phyloP scores from a whole-genome alignment of 108 stramenopile genomes.

The Cyclotella cryptica region DNA sequence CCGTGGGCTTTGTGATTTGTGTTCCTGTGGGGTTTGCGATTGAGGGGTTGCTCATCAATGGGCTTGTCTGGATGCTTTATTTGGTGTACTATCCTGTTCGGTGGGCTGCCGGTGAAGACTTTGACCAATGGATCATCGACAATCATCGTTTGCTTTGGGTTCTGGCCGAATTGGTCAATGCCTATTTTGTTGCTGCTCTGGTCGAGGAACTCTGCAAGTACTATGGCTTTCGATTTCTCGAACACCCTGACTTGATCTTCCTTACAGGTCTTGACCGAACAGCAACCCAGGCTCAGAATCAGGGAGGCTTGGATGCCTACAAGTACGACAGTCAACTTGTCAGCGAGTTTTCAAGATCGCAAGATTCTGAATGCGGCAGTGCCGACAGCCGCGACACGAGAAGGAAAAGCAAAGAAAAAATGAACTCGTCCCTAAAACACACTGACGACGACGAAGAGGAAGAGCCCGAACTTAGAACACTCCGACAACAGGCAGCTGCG shows the following conservation, averaged over 20 bases:
- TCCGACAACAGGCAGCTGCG: conserved; percentile 86
- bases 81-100: conserved; percentile 51
- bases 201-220: conserved; percentile 91
- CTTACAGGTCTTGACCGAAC: conserved; percentile 79
- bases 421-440: conserved; percentile 5
- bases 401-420: conserved; percentile 7
- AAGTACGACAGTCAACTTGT: conserved; percentile 61
- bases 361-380: conserved; percentile 50
- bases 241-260: conserved; percentile 88
- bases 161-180: conserved; percentile 76
- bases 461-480: conserved; percentile 73
- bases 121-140: conserved; percentile 60
- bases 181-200: conserved; percentile 83
- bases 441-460: conserved; percentile 56
- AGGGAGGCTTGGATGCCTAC: conserved; percentile 78
- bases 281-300: conserved; percentile 62
- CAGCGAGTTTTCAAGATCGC: conserved; percentile 46
- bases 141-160: conserved; percentile 72
- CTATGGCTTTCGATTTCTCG: conserved; percentile 85
- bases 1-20: conserved; percentile 84
- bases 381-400: conserved; percentile 28
- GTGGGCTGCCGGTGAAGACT: conserved; percentile 53
- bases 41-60: conserved; percentile 74
- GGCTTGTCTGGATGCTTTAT: conserved; percentile 54
- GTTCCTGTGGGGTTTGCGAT: conserved; percentile 78